These are phyloP conservation scores for Xylaria scruposa DNA, from an alignment of 495 filamentous ascomycete species.

Conservation along the genomic window DNA sequence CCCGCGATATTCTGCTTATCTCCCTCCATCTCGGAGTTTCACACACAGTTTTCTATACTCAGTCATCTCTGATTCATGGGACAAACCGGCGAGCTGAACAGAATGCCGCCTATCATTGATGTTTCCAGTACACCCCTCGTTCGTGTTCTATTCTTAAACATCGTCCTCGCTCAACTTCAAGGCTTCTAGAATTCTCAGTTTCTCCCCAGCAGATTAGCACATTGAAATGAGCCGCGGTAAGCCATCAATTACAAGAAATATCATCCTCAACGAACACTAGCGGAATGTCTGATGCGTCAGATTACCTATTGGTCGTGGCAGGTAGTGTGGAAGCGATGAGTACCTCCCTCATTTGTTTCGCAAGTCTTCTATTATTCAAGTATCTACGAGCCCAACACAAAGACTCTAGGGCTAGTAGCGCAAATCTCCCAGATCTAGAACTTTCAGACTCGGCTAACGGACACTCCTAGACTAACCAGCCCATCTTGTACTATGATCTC, in stretches of 20 bases:
- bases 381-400: neutral
- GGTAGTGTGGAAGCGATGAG: neutral
- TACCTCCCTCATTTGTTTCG: neutral
- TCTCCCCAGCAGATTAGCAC: neutral
- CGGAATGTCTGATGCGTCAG: neutral
- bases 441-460: neutral
- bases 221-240: neutral
- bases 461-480: neutral
- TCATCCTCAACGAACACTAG: neutral
- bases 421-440: neutral
- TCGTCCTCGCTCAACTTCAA: neutral
- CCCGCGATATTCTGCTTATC: neutral
- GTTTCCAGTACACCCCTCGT: neutral
- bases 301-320: neutral
- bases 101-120: neutral
- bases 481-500: neutral
- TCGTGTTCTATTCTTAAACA: slow-evolving; percentile 2
- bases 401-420: neutral
- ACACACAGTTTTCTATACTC: neutral
- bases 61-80: neutral
- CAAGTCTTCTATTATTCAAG: neutral
- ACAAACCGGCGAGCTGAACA: neutral
- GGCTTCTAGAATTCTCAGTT: neutral
- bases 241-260: neutral
- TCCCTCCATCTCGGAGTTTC: neutral